Evolutionary conservation across 768 basidiomycete species (phyloP).

Genomic region (Lanmaoa pseudosensibilis): DNA sequence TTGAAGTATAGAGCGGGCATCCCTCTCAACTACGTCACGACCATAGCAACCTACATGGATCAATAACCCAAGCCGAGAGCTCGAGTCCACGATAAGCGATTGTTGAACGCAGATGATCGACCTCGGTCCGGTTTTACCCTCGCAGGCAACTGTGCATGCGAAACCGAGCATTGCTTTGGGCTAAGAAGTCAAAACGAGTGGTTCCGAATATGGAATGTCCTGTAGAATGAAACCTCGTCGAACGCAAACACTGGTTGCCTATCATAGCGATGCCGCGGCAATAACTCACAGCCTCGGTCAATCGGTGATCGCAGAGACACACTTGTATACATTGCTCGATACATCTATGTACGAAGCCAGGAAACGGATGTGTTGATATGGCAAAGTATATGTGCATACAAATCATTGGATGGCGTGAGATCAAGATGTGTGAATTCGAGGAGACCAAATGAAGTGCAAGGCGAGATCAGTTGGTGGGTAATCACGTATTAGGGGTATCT

Average conservation of each 20-base stretch:
- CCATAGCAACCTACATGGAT: conserved; percentile 25
- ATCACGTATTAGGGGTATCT: conserved; percentile 37
- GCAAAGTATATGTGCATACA: conserved; percentile 30
- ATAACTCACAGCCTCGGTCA: conserved; percentile 8
- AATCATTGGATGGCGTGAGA: conserved; percentile 29
- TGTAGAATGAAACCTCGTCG: conserved; percentile 21
- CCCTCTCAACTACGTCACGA: conserved; percentile 27
- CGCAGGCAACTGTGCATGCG: conserved; percentile 4
- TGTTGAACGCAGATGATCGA: conserved; percentile 10
- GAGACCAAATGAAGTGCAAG: too few relatives aligned
- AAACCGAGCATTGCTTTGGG: conserved; percentile 21
- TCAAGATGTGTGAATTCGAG: conserved; percentile 10
- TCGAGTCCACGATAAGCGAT: conserved; percentile 15
- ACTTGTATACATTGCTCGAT: conserved; percentile 14
- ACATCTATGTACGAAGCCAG: conserved; percentile 8
- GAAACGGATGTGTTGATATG: conserved; percentile 4
- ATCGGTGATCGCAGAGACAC: conserved; percentile 10
- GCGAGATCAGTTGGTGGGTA: conserved; percentile 25
- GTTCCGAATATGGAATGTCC: conserved; percentile 30
- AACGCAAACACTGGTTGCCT: conserved; percentile 12
- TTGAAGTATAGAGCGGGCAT: conserved; percentile 22
- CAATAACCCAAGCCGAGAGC: conserved; percentile 2
- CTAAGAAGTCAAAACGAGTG: conserved; percentile 1
- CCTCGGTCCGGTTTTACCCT: too few relatives aligned
- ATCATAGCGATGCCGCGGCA: conserved; percentile 19